phyloP scores from a whole-genome alignment of 2,329 filamentous ascomycete genomes.

The Fusarium palustre region DNA sequence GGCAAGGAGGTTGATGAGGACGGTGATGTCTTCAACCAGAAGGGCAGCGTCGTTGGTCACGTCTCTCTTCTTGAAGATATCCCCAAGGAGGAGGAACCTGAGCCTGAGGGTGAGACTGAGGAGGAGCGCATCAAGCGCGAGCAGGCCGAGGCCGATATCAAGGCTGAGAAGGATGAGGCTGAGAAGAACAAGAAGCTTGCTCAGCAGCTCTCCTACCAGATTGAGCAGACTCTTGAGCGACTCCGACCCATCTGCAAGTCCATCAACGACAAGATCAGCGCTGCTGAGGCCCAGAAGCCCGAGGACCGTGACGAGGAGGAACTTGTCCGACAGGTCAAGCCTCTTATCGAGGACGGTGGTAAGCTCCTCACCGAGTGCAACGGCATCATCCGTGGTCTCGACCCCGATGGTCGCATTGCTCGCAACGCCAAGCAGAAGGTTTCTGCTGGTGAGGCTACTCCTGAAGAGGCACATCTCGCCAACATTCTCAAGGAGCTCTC shows the following conservation, averaged over 20 bases:
- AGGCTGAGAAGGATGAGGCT: constrained; percentile 63
- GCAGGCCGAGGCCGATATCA: constrained; percentile 56
- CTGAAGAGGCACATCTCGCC: constrained; percentile 86
- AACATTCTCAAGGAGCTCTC: constrained; percentile 89
- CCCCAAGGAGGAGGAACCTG: constrained; percentile 50
- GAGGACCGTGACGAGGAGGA: constrained; percentile 92
- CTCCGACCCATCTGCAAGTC: constrained; percentile 87
- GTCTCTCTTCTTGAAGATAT: constrained; percentile 74
- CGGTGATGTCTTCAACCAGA: constrained; percentile 77
- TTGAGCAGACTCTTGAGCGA: constrained; percentile 84
- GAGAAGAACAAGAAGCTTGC: constrained; percentile 82
- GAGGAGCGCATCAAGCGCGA: constrained; percentile 50
- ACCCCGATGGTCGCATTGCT: constrained; percentile 88
- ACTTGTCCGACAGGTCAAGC: constrained; percentile 86
- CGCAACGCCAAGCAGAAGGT: constrained; percentile 86
- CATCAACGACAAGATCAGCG: constrained; percentile 86
- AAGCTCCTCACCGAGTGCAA: constrained; percentile 88
- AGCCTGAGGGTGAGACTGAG: constrained; percentile 63
- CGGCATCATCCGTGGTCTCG: constrained; percentile 85
- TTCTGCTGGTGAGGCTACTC: constrained; percentile 70
- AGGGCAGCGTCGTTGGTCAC: constrained; percentile 75
- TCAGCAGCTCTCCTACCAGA: constrained; percentile 76
- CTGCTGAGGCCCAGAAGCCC: constrained; percentile 81
- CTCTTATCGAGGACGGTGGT: constrained; percentile 86
- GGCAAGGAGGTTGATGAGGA: constrained; percentile 78